Evolutionary conservation across 345 rosid species (phyloP).

Genomic region (Pugionium dolabratum): DNA sequence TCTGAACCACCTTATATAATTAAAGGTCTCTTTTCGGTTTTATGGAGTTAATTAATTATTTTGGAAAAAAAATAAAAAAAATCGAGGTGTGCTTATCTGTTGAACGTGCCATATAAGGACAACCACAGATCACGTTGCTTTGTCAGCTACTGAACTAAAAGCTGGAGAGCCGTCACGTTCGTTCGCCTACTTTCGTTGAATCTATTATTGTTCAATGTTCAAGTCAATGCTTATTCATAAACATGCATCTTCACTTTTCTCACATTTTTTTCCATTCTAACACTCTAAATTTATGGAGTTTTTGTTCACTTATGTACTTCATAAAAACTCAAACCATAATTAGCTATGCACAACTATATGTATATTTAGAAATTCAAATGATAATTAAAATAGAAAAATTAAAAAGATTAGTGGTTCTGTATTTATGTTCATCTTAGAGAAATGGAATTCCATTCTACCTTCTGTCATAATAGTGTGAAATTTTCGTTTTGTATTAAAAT

Average conservation of each 20-base stretch:
- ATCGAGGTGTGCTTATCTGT: slow-evolving; percentile 37
- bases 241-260: slow-evolving; percentile 13
- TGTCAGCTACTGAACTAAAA: slow-evolving; percentile 31
- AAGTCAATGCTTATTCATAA: slow-evolving; percentile 16
- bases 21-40: slow-evolving; percentile 15
- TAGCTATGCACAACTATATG: too few relatives aligned
- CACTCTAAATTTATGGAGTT: background rate
- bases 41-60: slow-evolving; percentile 1
- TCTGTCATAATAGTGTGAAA: too few relatives aligned
- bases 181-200: slow-evolving; percentile 33
- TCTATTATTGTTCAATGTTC: slow-evolving; percentile 2
- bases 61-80: background rate
- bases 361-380: too few relatives aligned
- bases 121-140: slow-evolving; percentile 38
- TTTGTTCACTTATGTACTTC: too few relatives aligned
- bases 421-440: too few relatives aligned
- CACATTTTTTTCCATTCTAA: background rate
- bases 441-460: too few relatives aligned
- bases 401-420: too few relatives aligned
- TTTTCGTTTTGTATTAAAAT: too few relatives aligned
- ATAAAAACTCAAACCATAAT: too few relatives aligned
- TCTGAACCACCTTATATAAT: slow-evolving; percentile 2
- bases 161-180: slow-evolving; percentile 34
- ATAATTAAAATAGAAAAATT: too few relatives aligned
- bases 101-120: slow-evolving; percentile 40